phyloP scores from a whole-genome alignment of 2,329 filamentous ascomycete species.

The Trichophyton equinum region DNA sequence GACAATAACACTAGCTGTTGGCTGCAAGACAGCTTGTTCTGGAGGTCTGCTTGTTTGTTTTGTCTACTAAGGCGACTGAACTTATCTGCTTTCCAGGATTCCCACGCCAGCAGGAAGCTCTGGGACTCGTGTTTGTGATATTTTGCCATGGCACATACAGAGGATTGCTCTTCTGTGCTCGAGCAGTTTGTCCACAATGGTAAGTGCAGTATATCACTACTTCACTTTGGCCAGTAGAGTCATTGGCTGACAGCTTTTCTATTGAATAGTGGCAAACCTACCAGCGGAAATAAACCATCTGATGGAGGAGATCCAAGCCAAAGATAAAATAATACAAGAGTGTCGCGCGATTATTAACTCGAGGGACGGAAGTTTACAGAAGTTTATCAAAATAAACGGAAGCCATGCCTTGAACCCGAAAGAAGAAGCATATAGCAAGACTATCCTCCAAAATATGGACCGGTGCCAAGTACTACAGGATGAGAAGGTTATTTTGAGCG shows the following conservation, averaged over 20 bases:
- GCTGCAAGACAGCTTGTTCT: not conserved
- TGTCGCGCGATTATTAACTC: slow-evolving; percentile 44
- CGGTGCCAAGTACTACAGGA: slow-evolving; percentile 46
- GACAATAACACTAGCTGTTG: not conserved
- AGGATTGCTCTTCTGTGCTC: slow-evolving; percentile 51
- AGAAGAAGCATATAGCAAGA: slow-evolving; percentile 48
- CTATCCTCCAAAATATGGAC: slow-evolving; percentile 46
- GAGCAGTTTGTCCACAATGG: slow-evolving; percentile 56
- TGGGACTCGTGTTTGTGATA: not conserved
- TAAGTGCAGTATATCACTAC: slow-evolving; percentile 16
- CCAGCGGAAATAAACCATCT: slow-evolving; percentile 53
- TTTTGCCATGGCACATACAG: slow-evolving; percentile 35
- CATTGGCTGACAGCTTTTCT: slow-evolving; percentile 6
- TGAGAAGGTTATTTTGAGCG: slow-evolving; percentile 48
- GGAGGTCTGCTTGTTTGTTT: not conserved
- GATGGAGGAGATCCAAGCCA: slow-evolving; percentile 55
- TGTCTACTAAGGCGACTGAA: not conserved
- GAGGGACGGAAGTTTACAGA: slow-evolving; percentile 50
- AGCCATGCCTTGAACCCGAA: slow-evolving; percentile 50
- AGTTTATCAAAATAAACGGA: slow-evolving; percentile 52
- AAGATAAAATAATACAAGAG: slow-evolving; percentile 49
- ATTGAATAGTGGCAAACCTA: slow-evolving; percentile 39
- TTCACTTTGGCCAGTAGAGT: not conserved
- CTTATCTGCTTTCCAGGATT: not conserved
- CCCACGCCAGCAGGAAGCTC: not conserved